These are phyloP conservation scores for Trametes gibbosa DNA, from an alignment of 768 basidiomycete species.

Conservation along the genomic window DNA sequence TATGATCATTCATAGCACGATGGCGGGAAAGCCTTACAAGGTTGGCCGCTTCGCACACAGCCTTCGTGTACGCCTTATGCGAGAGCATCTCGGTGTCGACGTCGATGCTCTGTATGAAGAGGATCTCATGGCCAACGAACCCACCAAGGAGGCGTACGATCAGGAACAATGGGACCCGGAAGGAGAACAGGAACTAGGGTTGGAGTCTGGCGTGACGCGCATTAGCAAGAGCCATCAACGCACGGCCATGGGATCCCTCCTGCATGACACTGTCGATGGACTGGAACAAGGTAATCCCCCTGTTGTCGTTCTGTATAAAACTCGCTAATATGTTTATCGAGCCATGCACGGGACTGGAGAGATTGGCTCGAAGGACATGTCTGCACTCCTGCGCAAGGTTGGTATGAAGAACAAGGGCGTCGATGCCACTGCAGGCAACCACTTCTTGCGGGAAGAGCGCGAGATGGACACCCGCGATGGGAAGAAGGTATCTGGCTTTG, in stretches of 20 bases:
- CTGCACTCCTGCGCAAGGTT: slow-evolving; percentile 40
- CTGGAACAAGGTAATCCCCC: slow-evolving; percentile 48
- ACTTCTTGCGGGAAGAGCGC: slow-evolving; percentile 46
- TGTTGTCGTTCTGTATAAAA: neutral
- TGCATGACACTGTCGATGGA: slow-evolving; percentile 38
- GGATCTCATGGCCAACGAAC: slow-evolving; percentile 55
- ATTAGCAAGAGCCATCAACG: slow-evolving; percentile 21
- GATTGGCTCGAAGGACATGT: slow-evolving; percentile 33
- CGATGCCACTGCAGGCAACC: slow-evolving; percentile 41
- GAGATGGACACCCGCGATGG: slow-evolving; percentile 53
- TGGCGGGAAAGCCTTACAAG: slow-evolving; percentile 93
- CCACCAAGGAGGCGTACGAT: slow-evolving; percentile 47
- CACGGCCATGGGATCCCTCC: slow-evolving; percentile 25
- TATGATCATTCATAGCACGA: slow-evolving; percentile 49
- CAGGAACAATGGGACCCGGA: slow-evolving; percentile 75
- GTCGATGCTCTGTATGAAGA: slow-evolving; percentile 86
- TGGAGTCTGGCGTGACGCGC: slow-evolving; percentile 37
- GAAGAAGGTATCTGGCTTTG: slow-evolving; percentile 51
- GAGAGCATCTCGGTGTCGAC: slow-evolving; percentile 94
- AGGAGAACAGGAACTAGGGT: slow-evolving; percentile 54
- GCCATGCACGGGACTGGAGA: slow-evolving; percentile 42
- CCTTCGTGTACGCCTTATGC: slow-evolving; percentile 90
- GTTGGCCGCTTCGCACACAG: slow-evolving; percentile 97
- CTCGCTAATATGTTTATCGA: slow-evolving; percentile 28
- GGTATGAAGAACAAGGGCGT: slow-evolving; percentile 41